A percentile compares a stretch with the other conserved stretches of the same genome.
Conservation (phyloP, 192 early-diverging fungal genomes). For the Kappamyces sp. region DNA sequence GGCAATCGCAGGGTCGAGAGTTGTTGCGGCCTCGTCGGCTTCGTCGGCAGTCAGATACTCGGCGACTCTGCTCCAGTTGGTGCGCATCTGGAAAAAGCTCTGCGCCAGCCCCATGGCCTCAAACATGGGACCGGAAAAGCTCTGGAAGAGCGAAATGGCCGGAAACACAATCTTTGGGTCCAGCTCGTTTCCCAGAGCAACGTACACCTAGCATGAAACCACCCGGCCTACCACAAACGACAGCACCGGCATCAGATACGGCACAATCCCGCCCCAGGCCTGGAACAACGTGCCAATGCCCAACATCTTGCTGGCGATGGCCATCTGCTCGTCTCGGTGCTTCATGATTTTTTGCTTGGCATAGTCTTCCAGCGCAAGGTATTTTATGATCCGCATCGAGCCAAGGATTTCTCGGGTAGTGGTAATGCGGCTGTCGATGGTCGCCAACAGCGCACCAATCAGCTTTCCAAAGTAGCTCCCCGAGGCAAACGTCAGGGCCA, state of each 20-base stretch:
- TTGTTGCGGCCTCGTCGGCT: not conserved
- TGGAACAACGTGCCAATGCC: slow-evolving; percentile 22
- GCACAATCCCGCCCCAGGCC: not conserved
- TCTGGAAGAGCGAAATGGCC: slow-evolving; percentile 25
- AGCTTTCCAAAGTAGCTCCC: too few relatives aligned
- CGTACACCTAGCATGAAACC: not conserved
- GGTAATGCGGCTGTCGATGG: too few relatives aligned
- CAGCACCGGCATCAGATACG: not conserved
- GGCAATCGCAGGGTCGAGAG: slow-evolving; percentile 5
- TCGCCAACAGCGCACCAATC: too few relatives aligned
- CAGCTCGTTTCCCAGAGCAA: slow-evolving; percentile 3
- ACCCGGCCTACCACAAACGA: not conserved
- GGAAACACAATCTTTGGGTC: slow-evolving; percentile 28
- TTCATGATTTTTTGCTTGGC: not conserved
- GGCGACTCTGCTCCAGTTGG: slow-evolving; percentile 21
- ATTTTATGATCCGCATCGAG: too few relatives aligned
- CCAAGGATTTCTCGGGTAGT: too few relatives aligned
- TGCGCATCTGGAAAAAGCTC: not conserved
- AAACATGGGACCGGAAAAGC: slow-evolving; percentile 28
- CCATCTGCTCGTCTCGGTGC: slow-evolving; percentile 17
- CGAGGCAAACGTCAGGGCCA: too few relatives aligned
- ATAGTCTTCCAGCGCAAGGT: too few relatives aligned
- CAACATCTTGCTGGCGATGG: slow-evolving; percentile 13
- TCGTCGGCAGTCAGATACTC: slow-evolving; percentile 19
- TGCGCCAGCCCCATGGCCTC: slow-evolving; percentile 17